Evolutionary conservation across 495 filamentous ascomycete species (phyloP), one percentile per base, ranked within the genome.

Genomic region (Amniculicola lignicola): DNA sequence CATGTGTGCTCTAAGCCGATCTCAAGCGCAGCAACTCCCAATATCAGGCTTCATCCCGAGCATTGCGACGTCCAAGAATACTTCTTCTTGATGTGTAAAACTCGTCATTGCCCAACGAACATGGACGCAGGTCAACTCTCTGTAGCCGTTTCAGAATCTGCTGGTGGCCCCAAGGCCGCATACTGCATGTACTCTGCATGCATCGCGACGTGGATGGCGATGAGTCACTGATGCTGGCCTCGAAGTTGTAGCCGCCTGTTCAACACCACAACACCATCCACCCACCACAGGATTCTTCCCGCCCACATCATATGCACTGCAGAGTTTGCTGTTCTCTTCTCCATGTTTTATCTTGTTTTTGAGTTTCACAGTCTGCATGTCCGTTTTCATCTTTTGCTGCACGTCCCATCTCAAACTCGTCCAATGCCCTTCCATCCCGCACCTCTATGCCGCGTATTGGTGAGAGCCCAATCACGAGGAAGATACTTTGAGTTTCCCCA

Each of bases 71-170:
- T 43, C 28, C 4, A 22, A 43, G 24, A 50, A 24, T 46, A 16
- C 14, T 14, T 22, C 51, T 25, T 19, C 49, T 40, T 29, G 16
- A 16, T 33, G 29, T 33, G 7, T 6, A 29, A 36, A 9, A 23
- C 16, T 40, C 45, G 24, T 47, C 51, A 24, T 51, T 29, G 52
- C 52, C n/a, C 58, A 56, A 49, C 33, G 51, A 44, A 24, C 40
- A 4, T 16, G 38, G 24, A 40, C 39, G 22, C 58, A 46, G 29
- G 28, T 40, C 39, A 43, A 40, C 51, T 44, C 51, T 47, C 38
- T 56, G 58, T 38, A 14, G 58, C 28, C 27, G 58, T 61, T 61
- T 61, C 58, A 61, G 45, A 61, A 39, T 61, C 43, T 61, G 51
- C 51, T 56, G 51, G 51, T 19, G 21, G 50, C 48, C 44, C 40